Percentiles rank a stretch among this genome's conserved stretches.
These are phyloP conservation scores for Canavalia gladiata DNA, from an alignment of 306 rosid species.

Conservation along the genomic window DNA sequence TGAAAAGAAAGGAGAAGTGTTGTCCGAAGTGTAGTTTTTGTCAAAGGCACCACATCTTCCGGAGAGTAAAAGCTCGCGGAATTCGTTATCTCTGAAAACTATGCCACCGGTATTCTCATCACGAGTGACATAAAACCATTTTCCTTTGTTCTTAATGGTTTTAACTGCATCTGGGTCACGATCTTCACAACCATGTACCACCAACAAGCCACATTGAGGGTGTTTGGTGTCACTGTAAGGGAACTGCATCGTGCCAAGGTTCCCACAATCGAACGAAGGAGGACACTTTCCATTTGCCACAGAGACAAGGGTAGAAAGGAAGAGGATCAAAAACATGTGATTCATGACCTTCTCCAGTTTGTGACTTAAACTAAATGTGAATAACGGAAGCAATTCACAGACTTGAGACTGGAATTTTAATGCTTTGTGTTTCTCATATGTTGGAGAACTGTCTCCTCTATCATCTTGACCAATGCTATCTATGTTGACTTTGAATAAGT, in stretches of 20 bases:
- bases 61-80: not conserved
- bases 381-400: too few species aligned
- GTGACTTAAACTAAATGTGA: too few species aligned
- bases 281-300: not conserved
- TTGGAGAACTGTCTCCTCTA: too few species aligned
- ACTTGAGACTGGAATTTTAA: too few species aligned
- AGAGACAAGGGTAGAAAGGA: not conserved
- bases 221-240: not conserved
- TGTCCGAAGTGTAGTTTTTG: not conserved
- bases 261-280: not conserved
- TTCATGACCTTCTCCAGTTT: too few species aligned
- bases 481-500: too few species aligned
- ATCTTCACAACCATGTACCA: not conserved
- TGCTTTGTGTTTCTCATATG: too few species aligned
- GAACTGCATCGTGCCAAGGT: not conserved
- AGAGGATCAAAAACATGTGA: not conserved
- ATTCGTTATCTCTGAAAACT: not conserved
- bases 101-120: not conserved
- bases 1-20: not conserved
- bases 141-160: not conserved
- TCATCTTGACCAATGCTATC: too few species aligned
- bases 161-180: not conserved
- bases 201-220: conserved; percentile 21
- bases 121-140: not conserved
- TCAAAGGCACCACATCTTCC: not conserved